phyloP scores from a whole-genome alignment of 2,329 filamentous ascomycete species.

The Macrophomina phaseolina region DNA sequence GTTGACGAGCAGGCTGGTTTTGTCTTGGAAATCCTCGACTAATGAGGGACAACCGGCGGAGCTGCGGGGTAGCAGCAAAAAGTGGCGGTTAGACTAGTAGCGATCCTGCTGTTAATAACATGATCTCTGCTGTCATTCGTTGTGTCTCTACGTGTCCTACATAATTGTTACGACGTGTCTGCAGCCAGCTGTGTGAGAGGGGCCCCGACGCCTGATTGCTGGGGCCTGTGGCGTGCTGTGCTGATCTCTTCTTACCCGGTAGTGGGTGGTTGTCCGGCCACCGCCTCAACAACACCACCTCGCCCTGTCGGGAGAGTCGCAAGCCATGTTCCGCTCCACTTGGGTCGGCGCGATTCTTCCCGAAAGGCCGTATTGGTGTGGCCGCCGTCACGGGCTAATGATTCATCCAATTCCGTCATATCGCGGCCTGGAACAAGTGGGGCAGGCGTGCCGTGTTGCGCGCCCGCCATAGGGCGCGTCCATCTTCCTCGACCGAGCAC shows the following conservation, averaged over 20 bases:
- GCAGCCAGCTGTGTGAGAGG: neutral
- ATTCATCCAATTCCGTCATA: constrained; percentile 13
- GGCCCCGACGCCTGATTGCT: no score
- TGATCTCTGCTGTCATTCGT: constrained; percentile 21
- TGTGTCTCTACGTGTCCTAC: neutral
- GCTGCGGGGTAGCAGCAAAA: constrained; percentile 28
- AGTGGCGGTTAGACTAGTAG: constrained; percentile 27
- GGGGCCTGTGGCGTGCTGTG: neutral
- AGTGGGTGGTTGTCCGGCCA: neutral
- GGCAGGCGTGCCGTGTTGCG: neutral
- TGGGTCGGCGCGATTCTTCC: constrained; percentile 11
- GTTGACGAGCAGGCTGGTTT: constrained; percentile 15
- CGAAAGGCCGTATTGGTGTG: neutral
- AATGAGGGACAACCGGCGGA: constrained; percentile 24
- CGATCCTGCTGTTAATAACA: constrained; percentile 20
- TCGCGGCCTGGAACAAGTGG: constrained; percentile 3
- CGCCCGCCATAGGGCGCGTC: neutral
- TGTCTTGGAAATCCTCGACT: neutral
- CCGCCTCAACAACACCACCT: neutral
- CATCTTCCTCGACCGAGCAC: neutral
- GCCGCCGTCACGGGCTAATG: neutral
- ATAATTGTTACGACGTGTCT: neutral
- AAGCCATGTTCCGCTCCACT: constrained; percentile 14
- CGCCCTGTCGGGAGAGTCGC: neutral
- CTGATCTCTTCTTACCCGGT: constrained; percentile 4